These are phyloP conservation scores for Fusarium circinatum DNA, from an alignment of 2,329 filamentous ascomycete genomes.

Conservation along the genomic window DNA sequence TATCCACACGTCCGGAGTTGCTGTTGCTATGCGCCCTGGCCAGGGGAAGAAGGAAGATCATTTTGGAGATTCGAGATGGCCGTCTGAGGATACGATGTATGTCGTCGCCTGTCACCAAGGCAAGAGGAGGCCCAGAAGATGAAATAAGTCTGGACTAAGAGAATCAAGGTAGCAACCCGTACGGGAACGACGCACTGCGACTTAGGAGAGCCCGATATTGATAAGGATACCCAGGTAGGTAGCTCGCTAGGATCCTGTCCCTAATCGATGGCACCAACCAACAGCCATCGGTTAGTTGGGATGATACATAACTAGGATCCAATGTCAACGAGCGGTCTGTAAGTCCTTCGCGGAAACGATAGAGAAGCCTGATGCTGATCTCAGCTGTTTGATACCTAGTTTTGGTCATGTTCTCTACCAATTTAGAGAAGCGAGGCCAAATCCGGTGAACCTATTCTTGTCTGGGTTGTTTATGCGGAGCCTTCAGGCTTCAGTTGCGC, in stretches of 20 bases:
- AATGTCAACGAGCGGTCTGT: conserved; percentile 24
- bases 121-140: conserved; percentile 29
- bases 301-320: conserved; percentile 27
- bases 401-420: conserved; percentile 2
- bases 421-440: neutral
- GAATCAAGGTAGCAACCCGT: conserved; percentile 32
- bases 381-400: conserved; percentile 3
- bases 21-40: conserved; percentile 15
- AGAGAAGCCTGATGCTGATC: conserved; percentile 7
- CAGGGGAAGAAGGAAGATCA: conserved; percentile 37
- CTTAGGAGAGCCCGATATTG: conserved; percentile 26
- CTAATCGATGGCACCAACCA: conserved; percentile 17
- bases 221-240: conserved; percentile 12
- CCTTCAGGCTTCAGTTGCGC: conserved; percentile 11
- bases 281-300: conserved; percentile 20
- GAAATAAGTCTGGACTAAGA: conserved; percentile 25
- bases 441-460: neutral
- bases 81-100: conserved; percentile 17
- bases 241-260: conserved; percentile 5
- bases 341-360: conserved; percentile 1
- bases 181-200: conserved; percentile 32
- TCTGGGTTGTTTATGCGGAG: conserved; percentile 11
- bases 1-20: conserved; percentile 4
- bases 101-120: conserved; percentile 28
- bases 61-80: conserved; percentile 34